Percentiles rank a stretch among this genome's conserved stretches.
These are phyloP conservation scores for Silene vulgaris DNA, from an alignment of 179 eudicot genomes.

Conservation along the genomic window DNA sequence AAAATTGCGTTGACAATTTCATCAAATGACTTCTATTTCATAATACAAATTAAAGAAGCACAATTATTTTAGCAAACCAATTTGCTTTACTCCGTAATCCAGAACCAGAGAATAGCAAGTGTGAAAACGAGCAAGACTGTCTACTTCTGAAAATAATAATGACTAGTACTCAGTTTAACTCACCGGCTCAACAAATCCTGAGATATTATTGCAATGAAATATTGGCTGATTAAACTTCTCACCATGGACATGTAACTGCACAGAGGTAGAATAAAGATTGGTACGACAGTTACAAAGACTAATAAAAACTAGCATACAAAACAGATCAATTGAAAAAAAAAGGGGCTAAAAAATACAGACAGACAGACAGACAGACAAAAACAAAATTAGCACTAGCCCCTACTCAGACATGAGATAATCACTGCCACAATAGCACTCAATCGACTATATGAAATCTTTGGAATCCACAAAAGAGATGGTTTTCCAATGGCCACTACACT, in stretches of 20 bases:
- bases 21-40: not conserved
- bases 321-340: not conserved
- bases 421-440: not conserved
- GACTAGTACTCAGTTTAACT: conserved; percentile 23
- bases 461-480: not conserved
- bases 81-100: not conserved
- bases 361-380: not conserved
- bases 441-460: not conserved
- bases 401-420: not conserved
- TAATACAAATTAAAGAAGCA: not conserved
- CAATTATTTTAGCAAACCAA: not conserved
- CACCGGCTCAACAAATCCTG: conserved; percentile 90
- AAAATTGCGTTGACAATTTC: not conserved
- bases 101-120: not conserved
- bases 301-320: no score
- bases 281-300: not conserved
- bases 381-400: not conserved
- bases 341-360: not conserved
- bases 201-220: conserved; percentile 79
- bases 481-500: not conserved
- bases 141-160: not conserved
- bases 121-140: not conserved
- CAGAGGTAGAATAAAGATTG: conserved; percentile 14
- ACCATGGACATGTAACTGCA: conserved; percentile 65
- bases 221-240: conserved; percentile 94